Evolutionary conservation across 208 protist species (phyloP).

Genomic region (Acanthamoeba lenticulata): DNA sequence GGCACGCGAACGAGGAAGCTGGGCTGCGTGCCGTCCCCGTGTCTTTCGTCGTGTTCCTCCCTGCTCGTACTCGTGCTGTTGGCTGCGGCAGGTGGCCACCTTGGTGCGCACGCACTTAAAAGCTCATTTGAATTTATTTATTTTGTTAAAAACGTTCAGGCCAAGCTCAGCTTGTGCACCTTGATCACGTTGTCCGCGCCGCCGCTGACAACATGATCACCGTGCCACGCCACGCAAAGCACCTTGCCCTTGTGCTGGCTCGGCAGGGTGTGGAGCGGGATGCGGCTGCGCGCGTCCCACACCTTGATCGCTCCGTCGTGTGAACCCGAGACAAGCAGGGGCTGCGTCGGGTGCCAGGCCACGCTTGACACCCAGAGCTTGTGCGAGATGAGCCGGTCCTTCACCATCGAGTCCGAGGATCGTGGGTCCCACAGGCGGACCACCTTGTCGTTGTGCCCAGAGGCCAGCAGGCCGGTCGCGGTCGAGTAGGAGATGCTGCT

Average conservation of each 20-base stretch:
- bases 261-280: slow-evolving; percentile 38
- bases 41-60: neutral
- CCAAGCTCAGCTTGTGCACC: neutral
- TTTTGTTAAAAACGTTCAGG: neutral
- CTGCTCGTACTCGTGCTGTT: too few relatives aligned
- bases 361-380: slow-evolving; percentile 26
- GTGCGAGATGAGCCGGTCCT: slow-evolving; percentile 29
- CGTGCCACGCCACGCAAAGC: slow-evolving; percentile 6
- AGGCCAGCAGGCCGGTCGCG: neutral
- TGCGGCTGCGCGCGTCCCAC: slow-evolving; percentile 52
- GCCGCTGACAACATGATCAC: neutral
- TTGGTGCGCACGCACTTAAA: too few relatives aligned
- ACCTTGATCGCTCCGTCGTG: slow-evolving; percentile 43
- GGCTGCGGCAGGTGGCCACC: too few relatives aligned
- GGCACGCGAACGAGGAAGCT: too few relatives aligned
- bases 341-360: neutral
- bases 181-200: slow-evolving; percentile 41
- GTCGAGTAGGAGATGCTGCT: slow-evolving; percentile 15
- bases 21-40: too few relatives aligned
- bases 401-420: neutral
- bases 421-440: slow-evolving; percentile 52
- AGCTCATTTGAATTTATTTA: too few relatives aligned
- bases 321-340: neutral
- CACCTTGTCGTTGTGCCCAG: slow-evolving; percentile 15
- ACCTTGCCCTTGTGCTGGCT: slow-evolving; percentile 51